Percentiles rank a stretch among this genome's conserved stretches.
phyloP scores from a whole-genome alignment of 2,329 filamentous ascomycete genomes.

The Phialophora chinensis region DNA sequence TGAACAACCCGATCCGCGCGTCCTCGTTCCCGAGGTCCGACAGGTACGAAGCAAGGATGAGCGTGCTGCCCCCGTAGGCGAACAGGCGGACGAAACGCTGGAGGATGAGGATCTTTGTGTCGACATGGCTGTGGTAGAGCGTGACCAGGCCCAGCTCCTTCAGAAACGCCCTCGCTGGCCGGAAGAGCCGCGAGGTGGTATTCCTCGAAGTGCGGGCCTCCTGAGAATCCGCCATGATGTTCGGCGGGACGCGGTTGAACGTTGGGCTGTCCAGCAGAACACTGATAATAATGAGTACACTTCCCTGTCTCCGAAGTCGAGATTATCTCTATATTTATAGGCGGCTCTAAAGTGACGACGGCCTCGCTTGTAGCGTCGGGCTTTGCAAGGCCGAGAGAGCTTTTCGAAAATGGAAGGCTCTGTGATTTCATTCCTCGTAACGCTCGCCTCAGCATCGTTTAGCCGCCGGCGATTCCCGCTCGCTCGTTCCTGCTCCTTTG shows the following conservation, averaged over 20 bases:
- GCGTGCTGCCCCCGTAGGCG: constrained; percentile 66
- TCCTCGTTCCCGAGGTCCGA: constrained; percentile 62
- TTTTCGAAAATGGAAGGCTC: not conserved
- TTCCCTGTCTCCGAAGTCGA: not conserved
- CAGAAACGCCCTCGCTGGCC: constrained; percentile 20
- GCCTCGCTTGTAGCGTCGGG: not conserved
- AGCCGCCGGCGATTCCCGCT: not conserved
- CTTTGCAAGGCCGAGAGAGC: constrained; percentile 2
- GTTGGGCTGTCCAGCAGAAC: not conserved
- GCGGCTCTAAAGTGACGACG: not conserved
- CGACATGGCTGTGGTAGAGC: constrained; percentile 46
- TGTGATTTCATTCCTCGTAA: not conserved
- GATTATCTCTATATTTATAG: not conserved
- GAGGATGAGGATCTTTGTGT: constrained; percentile 50
- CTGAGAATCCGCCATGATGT: constrained; percentile 8
- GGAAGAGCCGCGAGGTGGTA: constrained; percentile 4
- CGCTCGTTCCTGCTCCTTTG: not conserved
- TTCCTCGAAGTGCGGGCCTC: not conserved
- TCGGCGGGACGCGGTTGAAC: not conserved
- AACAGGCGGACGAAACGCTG: constrained; percentile 62
- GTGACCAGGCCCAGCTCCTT: constrained; percentile 47
- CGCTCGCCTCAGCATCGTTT: not conserved
- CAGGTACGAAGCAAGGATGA: constrained; percentile 68
- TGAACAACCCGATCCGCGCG: constrained; percentile 66
- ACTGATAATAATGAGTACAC: not conserved